Percentiles rank a stretch among this genome's conserved stretches.
phyloP scores from a whole-genome alignment of 1,139 yeast species.

The Geotrichum klebahnii region DNA sequence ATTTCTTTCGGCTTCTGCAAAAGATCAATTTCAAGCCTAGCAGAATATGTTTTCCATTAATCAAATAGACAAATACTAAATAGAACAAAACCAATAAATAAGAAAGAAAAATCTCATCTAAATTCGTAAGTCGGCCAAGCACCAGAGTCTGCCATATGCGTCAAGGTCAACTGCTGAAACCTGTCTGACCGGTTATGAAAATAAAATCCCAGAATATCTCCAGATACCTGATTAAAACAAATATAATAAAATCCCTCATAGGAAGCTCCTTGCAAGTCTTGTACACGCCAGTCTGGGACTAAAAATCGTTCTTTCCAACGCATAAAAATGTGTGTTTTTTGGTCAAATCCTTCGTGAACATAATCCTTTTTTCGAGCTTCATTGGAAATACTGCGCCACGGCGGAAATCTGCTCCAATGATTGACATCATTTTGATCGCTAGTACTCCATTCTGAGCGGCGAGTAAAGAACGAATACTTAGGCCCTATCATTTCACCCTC shows the following conservation, averaged over 20 bases:
- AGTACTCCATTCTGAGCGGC: conserved; percentile 56
- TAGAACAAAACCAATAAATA: neutral
- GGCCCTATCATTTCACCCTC: conserved; percentile 79
- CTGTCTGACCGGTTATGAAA: conserved; percentile 73
- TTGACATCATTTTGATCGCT: conserved; percentile 65
- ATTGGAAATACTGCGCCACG: conserved; percentile 46
- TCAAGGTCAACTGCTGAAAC: conserved; percentile 62
- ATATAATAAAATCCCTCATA: conserved; percentile 91
- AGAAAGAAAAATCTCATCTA: conserved; percentile 26
- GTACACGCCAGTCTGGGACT: conserved; percentile 73
- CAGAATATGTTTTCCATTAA: too few relatives aligned
- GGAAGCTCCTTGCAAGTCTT: conserved; percentile 62
- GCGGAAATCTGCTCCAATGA: conserved; percentile 80
- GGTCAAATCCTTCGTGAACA: conserved; percentile 35
- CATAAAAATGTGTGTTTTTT: conserved; percentile 66
- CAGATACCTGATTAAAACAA: conserved; percentile 72
- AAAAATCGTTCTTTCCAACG: conserved; percentile 91
- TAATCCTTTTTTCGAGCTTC: conserved; percentile 33
- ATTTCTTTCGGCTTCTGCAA: too few relatives aligned
- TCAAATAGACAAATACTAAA: neutral
- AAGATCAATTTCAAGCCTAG: too few relatives aligned
- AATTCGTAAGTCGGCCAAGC: conserved; percentile 41
- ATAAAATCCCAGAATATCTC: conserved; percentile 73
- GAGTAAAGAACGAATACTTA: conserved; percentile 48
- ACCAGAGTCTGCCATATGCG: conserved; percentile 46